Evolutionary conservation across 495 filamentous ascomycete genomes (phyloP), one percentile per base, ranked within the genome.

Genomic region (Pyronema domesticum): DNA sequence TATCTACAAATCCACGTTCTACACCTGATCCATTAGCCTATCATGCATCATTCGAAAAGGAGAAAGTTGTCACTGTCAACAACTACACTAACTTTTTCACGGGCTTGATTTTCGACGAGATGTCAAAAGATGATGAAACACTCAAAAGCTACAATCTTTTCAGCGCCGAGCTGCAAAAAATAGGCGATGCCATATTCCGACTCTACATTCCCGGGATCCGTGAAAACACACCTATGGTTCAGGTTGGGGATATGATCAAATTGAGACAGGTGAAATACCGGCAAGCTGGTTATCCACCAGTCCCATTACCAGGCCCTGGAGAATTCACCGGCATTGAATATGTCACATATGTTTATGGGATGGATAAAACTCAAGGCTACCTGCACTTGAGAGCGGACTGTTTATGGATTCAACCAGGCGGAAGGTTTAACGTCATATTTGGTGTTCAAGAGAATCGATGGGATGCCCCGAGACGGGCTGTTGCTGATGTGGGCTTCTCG

Each of bases 181-280:
- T 46, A 37, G 43, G 52, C 18, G 53, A 65, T 37, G 51, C 35
- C 40, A 46, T 61, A 37, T 65, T 62, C 56, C 62, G 57, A 19
- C 17, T 68, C 7, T 19, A 52, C 6, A 64, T 72, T 23, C 71
- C 70, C 6, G 71, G 71, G 3, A 65, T 73, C 33, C 59, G 68
- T 23, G 71, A 73, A 50, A 67, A 71, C 45, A 70, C 58, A 8
- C 71, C 71, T 4, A 61, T 65, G 44, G 57, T 73, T 36, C 64
- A 71, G 35, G 62, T 71, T 39, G 71, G 69, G 42, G 71, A 73
- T 51, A 51, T 67, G 39, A 57, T 73, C n/a, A 63, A 67, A 49
- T 62, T 73, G 40, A 67, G 71, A 10, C 70, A 73, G 57, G 48
- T 73, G n/a, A 54, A 59, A 8, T 37, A 35, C 7, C 50, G 57